Evolutionary conservation across 2,329 filamentous ascomycete genomes (phyloP).

Genomic region (Scedosporium apiospermum): DNA sequence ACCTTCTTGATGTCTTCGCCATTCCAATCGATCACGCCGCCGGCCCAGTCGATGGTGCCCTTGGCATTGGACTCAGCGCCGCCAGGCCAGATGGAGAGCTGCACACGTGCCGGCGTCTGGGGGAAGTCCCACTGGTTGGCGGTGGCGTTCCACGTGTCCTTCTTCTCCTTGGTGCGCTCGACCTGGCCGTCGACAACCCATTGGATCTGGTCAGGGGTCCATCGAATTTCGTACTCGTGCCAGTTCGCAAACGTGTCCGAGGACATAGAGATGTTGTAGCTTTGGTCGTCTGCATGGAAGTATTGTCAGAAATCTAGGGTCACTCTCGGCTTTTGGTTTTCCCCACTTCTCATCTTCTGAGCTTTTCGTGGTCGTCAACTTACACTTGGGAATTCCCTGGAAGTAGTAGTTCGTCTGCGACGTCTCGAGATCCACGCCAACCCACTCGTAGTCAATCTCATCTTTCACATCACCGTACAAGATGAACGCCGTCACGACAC

Average conservation of each 20-base stretch:
- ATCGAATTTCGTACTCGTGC: constrained; percentile 89
- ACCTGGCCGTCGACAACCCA: constrained; percentile 81
- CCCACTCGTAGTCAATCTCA: constrained; percentile 95
- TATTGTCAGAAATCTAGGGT: constrained; percentile 1
- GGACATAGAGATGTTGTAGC: constrained; percentile 53
- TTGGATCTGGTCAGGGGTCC: constrained; percentile 75
- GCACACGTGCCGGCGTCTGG: constrained; percentile 82
- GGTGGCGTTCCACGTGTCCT: constrained; percentile 79
- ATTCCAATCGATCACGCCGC: constrained; percentile 83
- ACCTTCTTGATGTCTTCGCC: constrained; percentile 67
- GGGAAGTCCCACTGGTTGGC: constrained; percentile 77
- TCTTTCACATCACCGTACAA: constrained; percentile 93
- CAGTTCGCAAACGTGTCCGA: constrained; percentile 66
- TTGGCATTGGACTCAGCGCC: constrained; percentile 68
- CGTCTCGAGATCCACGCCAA: constrained; percentile 66
- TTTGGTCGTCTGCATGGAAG: constrained; percentile 55
- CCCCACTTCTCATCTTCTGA: neutral
- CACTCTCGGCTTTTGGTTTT: constrained; percentile 8
- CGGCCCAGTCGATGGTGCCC: constrained; percentile 87
- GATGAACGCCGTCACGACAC: constrained; percentile 97
- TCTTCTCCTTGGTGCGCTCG: constrained; percentile 63
- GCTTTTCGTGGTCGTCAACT: constrained; percentile 23
- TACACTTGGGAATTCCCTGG: constrained; percentile 86
- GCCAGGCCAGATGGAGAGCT: constrained; percentile 94
- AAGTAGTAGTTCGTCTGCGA: constrained; percentile 97